phyloP scores from a whole-genome alignment of 495 filamentous ascomycete species.

The Penicillium lividum region DNA sequence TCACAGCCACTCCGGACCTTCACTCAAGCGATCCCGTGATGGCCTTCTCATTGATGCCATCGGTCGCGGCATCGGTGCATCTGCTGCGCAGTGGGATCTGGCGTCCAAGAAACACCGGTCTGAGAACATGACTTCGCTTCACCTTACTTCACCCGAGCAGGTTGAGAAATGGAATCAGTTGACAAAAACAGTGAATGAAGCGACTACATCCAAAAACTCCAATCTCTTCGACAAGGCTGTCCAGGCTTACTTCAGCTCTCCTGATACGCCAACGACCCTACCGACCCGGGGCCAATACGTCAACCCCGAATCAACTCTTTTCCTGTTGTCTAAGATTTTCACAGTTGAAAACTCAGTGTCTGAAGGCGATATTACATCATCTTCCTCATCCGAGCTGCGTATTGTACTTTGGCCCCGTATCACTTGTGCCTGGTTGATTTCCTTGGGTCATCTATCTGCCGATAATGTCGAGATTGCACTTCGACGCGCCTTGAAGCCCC shows the following conservation, averaged over 20 bases:
- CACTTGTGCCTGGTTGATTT: slow-evolving; percentile 61
- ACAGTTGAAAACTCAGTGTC: slow-evolving; percentile 28
- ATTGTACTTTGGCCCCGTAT: slow-evolving; percentile 52
- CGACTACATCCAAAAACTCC: slow-evolving; percentile 28
- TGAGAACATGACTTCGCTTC: slow-evolving; percentile 32
- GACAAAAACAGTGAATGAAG: slow-evolving; percentile 30
- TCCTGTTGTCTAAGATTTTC: slow-evolving; percentile 59
- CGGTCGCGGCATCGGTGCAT: slow-evolving; percentile 53
- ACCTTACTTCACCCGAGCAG: slow-evolving; percentile 36
- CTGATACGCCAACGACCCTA: slow-evolving; percentile 4
- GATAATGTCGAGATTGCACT: slow-evolving; percentile 59
- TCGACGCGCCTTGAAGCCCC: slow-evolving; percentile 54
- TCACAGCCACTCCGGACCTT: slow-evolving; percentile 40
- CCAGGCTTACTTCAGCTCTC: slow-evolving; percentile 32
- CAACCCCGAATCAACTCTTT: slow-evolving; percentile 46
- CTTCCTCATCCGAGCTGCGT: slow-evolving; percentile 39
- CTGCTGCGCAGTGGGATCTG: slow-evolving; percentile 36
- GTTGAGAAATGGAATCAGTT: slow-evolving; percentile 40
- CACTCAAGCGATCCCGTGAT: slow-evolving; percentile 61
- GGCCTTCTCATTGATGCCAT: slow-evolving; percentile 72
- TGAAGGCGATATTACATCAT: slow-evolving; percentile 24
- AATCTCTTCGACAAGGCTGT: slow-evolving; percentile 43
- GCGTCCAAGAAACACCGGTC: slow-evolving; percentile 38
- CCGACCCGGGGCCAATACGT: slow-evolving; percentile 34
- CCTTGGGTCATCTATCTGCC: slow-evolving; percentile 60